These are phyloP conservation scores for Orbilia ellipsospora DNA, from an alignment of 2,329 filamentous ascomycete genomes.

Conservation along the genomic window DNA sequence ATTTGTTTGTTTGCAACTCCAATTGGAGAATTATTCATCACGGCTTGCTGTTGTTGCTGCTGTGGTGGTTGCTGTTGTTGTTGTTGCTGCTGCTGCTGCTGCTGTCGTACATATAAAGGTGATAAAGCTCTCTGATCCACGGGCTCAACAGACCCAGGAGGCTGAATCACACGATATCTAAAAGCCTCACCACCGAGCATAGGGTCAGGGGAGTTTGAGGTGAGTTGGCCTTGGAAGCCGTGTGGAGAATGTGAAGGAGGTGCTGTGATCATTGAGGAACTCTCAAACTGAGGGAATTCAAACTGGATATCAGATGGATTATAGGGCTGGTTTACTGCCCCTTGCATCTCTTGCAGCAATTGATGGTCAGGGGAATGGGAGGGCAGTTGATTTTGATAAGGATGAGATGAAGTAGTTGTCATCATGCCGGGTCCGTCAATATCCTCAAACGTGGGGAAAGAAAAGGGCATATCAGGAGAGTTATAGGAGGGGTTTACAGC, in stretches of 20 bases:
- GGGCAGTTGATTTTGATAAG: constrained; percentile 37
- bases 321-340: constrained; percentile 35
- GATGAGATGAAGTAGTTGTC: constrained; percentile 22
- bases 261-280: constrained; percentile 39
- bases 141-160: constrained; percentile 27
- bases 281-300: constrained; percentile 43
- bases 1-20: constrained; percentile 27
- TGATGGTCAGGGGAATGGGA: constrained; percentile 51
- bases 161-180: constrained; percentile 43
- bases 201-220: constrained; percentile 52
- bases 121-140: constrained; percentile 46
- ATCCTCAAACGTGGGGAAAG: constrained; percentile 48
- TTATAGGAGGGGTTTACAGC: constrained; percentile 50
- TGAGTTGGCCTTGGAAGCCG: constrained; percentile 51
- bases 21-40: constrained; percentile 22
- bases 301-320: constrained; percentile 42
- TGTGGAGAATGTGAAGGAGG: constrained; percentile 33
- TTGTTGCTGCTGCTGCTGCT: constrained; percentile 28
- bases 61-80: constrained; percentile 6
- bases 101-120: constrained; percentile 35
- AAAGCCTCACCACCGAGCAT: constrained; percentile 50
- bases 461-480: constrained; percentile 41
- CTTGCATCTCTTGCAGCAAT: constrained; percentile 46
- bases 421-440: constrained; percentile 29
- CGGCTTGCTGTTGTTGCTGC: constrained; percentile 24